phyloP scores from a whole-genome alignment of 1,284 basidiomycete genomes.

The Ganoderma resinaceum region DNA sequence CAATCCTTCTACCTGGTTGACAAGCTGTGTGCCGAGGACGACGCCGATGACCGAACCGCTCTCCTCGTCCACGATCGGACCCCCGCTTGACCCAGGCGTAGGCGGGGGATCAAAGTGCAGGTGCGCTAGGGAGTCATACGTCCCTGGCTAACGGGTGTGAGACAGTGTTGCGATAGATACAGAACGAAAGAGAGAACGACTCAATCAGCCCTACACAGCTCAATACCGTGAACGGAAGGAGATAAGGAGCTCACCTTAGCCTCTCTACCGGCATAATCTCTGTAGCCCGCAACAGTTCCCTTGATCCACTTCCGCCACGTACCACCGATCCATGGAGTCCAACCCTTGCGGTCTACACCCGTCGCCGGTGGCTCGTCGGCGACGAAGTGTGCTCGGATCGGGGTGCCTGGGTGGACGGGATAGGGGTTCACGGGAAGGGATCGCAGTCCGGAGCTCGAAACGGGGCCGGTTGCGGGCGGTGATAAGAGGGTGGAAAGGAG shows the following conservation, averaged over 20 bases:
- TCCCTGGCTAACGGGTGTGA: conserved; percentile 57
- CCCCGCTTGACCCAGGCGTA: conserved; percentile 74
- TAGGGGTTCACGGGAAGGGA: conserved; percentile 75
- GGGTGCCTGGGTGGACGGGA: conserved; percentile 58
- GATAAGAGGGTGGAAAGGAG: conserved; percentile 47
- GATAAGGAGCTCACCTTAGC: conserved; percentile 51
- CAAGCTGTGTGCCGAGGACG: conserved; percentile 69
- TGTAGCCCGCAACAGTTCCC: conserved; percentile 62
- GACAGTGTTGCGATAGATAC: neutral
- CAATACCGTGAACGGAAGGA: neutral
- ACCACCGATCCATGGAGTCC: conserved; percentile 59
- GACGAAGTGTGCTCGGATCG: conserved; percentile 65
- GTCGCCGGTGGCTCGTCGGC: conserved; percentile 45
- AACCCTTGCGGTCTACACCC: conserved; percentile 45
- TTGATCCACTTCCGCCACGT: conserved; percentile 62
- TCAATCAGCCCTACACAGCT: neutral
- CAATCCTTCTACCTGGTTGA: conserved; percentile 60
- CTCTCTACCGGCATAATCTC: conserved; percentile 64
- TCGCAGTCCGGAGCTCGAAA: conserved; percentile 37
- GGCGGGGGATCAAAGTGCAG: conserved; percentile 65
- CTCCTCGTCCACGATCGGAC: conserved; percentile 71
- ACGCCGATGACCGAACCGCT: conserved; percentile 74
- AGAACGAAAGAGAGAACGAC: neutral
- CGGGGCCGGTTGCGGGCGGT: neutral
- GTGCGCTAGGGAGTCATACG: conserved; percentile 71